Conservation (phyloP, 805 yeast genomes). For the Saccharomycopsis fodiens region DNA sequence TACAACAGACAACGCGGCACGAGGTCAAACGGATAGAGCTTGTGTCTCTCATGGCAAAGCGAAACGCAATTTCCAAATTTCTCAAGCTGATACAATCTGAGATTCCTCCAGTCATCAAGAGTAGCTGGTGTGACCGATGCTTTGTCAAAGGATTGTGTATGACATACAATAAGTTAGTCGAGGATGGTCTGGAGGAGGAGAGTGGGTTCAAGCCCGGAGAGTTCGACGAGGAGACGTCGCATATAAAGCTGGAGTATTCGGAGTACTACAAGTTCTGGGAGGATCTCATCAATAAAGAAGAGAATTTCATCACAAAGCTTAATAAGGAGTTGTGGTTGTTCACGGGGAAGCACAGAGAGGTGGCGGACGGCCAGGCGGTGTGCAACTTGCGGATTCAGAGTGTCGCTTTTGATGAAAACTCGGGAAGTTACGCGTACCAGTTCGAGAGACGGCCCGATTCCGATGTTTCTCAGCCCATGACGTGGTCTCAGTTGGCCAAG, state of each 20-base stretch:
- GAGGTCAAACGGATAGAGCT: slow-evolving; percentile 50
- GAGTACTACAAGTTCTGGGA: slow-evolving; percentile 72
- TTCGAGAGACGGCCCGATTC: slow-evolving; percentile 32
- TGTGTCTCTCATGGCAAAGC: slow-evolving; percentile 56
- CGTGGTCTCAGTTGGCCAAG: slow-evolving; percentile 41
- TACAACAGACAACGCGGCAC: slow-evolving; percentile 45
- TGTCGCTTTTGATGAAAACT: slow-evolving; percentile 23
- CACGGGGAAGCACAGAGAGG: slow-evolving; percentile 51
- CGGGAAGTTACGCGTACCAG: slow-evolving; percentile 30
- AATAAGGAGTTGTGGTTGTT: slow-evolving; percentile 66
- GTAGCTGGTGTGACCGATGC: slow-evolving; percentile 56
- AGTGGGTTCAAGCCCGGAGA: slow-evolving; percentile 45
- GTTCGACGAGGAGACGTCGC: slow-evolving; percentile 43
- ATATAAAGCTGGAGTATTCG: slow-evolving; percentile 39
- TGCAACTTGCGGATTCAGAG: slow-evolving; percentile 40
- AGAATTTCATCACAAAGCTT: slow-evolving; percentile 41
- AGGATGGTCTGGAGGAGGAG: slow-evolving; percentile 46
- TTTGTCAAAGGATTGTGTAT: slow-evolving; percentile 50
- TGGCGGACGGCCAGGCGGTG: slow-evolving; percentile 48
- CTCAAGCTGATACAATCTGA: slow-evolving; percentile 42
- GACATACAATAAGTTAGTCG: slow-evolving; percentile 53
- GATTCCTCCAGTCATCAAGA: slow-evolving; percentile 47
- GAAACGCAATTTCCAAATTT: slow-evolving; percentile 62
- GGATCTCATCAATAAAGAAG: slow-evolving; percentile 64
- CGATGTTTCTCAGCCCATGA: slow-evolving; percentile 18